A percentile compares a stretch with the other conserved stretches of the same genome.
These are phyloP conservation scores for Chiua virens DNA, from an alignment of 768 basidiomycete genomes.

Conservation along the genomic window DNA sequence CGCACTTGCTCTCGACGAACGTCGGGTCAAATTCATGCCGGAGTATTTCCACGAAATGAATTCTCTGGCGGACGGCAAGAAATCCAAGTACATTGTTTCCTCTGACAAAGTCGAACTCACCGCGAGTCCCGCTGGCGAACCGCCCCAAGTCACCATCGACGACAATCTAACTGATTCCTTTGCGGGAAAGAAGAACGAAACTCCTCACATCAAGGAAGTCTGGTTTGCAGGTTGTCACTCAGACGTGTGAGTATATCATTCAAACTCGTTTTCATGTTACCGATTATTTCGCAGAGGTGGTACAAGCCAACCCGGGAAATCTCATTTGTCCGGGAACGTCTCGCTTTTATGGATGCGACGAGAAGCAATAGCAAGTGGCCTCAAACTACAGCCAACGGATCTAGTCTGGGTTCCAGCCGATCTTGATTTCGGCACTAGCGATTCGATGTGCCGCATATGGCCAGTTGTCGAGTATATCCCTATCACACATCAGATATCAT, in stretches of 20 bases:
- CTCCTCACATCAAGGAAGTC: conserved; percentile 32
- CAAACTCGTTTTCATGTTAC: background rate
- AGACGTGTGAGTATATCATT: conserved; percentile 28
- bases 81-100: conserved; percentile 3
- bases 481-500: too few relatives aligned
- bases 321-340: conserved; percentile 22
- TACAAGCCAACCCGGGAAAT: conserved; percentile 16
- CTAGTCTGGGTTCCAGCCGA: too few relatives aligned
- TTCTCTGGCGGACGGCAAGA: conserved; percentile 10
- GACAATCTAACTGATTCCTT: background rate
- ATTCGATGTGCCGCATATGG: too few relatives aligned
- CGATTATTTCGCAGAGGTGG: conserved; percentile 19
- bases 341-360: too few relatives aligned
- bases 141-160: background rate
- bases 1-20: conserved; percentile 64
- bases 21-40: conserved; percentile 57
- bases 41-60: conserved; percentile 34
- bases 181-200: background rate
- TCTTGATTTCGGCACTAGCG: too few relatives aligned
- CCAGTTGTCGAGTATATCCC: too few relatives aligned
- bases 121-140: background rate
- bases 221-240: conserved; percentile 42
- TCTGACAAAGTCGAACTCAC: background rate
- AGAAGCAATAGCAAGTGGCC: too few relatives aligned
- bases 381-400: too few relatives aligned